phyloP scores from a whole-genome alignment of 805 yeast genomes.

The Spathaspora hagerdaliae region DNA sequence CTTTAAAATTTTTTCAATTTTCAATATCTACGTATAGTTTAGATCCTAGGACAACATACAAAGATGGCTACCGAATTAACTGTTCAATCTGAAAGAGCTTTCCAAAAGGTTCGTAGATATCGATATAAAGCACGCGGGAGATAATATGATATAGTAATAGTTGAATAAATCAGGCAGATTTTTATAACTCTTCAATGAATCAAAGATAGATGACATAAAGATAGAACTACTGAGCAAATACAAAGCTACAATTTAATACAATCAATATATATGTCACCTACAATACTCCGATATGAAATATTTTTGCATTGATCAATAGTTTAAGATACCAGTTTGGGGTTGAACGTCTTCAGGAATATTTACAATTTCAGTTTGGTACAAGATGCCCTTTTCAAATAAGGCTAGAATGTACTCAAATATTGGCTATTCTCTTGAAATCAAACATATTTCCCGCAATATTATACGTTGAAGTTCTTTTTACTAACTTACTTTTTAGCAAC shows the following conservation, averaged over 20 bases:
- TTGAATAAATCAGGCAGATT: neutral
- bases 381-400: too few relatives aligned
- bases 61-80: slow-evolving; percentile 98
- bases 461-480: slow-evolving; percentile 1
- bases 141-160: neutral
- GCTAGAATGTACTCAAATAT: too few relatives aligned
- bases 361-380: too few relatives aligned
- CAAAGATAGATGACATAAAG: neutral
- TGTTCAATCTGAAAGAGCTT: slow-evolving; percentile 99
- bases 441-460: too few relatives aligned
- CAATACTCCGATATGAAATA: too few relatives aligned
- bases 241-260: too few relatives aligned
- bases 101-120: slow-evolving; percentile 90
- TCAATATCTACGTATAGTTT: neutral
- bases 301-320: too few relatives aligned
- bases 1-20: neutral
- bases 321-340: too few relatives aligned
- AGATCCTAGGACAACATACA: neutral
- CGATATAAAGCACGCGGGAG: neutral
- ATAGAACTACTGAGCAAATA: too few relatives aligned
- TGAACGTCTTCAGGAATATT: too few relatives aligned
- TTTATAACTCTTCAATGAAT: neutral
- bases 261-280: too few relatives aligned
- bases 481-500: slow-evolving; percentile 64
- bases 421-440: too few relatives aligned